phyloP scores from a whole-genome alignment of 75 land plant genomes.

The Pseudotsuga menziesii region DNA sequence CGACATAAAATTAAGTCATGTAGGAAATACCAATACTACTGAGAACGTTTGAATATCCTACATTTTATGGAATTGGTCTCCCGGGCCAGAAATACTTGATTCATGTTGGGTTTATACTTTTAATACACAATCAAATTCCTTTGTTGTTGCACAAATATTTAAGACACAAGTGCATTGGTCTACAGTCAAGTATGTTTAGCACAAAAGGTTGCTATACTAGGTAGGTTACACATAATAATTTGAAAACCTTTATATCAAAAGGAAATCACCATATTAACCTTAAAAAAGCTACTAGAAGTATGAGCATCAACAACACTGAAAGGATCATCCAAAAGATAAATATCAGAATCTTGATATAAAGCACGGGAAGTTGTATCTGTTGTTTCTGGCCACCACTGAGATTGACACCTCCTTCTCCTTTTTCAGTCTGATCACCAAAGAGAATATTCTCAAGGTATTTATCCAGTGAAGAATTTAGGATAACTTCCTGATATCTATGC shows the following conservation, averaged over 20 bases:
- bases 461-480: conserved; percentile 54
- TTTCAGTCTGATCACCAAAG: conserved; percentile 73
- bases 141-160: too few relatives aligned
- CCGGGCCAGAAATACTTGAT: too few relatives aligned
- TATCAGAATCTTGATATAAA: conserved; percentile 84
- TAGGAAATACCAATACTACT: too few relatives aligned
- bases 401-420: conserved; percentile 88
- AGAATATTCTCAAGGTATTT: conserved; percentile 66
- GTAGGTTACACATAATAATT: neutral
- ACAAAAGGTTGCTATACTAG: too few relatives aligned
- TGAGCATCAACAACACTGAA: conserved; percentile 95
- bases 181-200: too few relatives aligned
- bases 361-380: conserved; percentile 84
- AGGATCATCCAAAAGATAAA: conserved; percentile 34
- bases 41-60: too few relatives aligned
- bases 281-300: conserved; percentile 57
- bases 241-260: neutral
- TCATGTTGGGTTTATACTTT: too few relatives aligned
- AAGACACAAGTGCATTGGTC: too few relatives aligned
- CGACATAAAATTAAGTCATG: too few relatives aligned
- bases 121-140: too few relatives aligned
- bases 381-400: conserved; percentile 92
- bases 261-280: conserved; percentile 20
- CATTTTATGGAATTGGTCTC: too few relatives aligned
- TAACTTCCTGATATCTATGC: conserved; percentile 40